Base-by-base conservation (phyloP, 2,329 filamentous ascomycete species). In the Xylaria sp. region DNA sequence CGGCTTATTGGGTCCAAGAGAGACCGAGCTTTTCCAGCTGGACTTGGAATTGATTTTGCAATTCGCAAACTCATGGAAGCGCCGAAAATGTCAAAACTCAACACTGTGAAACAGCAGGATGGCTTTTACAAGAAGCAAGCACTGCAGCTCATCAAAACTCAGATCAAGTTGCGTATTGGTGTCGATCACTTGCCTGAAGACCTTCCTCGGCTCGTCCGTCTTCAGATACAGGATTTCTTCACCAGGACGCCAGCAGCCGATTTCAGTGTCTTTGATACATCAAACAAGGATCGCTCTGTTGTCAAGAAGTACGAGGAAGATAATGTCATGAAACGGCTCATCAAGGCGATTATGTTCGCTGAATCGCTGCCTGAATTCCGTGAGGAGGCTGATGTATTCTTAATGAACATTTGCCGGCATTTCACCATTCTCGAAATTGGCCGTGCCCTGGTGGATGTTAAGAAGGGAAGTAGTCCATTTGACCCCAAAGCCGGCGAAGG, bases 61-160 rank as follows among this genome's bases (percentile, higher is more conserved):
- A 92, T 98, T 70, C 89, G 91, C 64, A 98, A 97, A 79, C 82
- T 99, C 54, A 92, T 91, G 83, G 95, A 98, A 76, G 81, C 88
- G 0, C 90, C 93, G 0, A 95, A 92, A 85, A 79, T 81, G 3
- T 80, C 81, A 21, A 88, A 86, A 47, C n/a, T 61, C 11, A 71
- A 61, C 21, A 64, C 61, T 73, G 82, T 79, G 66, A 92, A 91
- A 73, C 89, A 92, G 42, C 82, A 83, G 32, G 95, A 98, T 75
- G 83, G 84, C 0, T 96, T 93, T 78, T 97, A 99, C 84, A 98
- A 98, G 82, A 92, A 92, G 76, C 94, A 99, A 80, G 93, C 97
- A 0, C 89, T 98, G 73, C 90, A 94, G 69, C 86, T 98, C 75
- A 90, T 99, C 75, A 93, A 92, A 72, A 88, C 94, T 0, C 94